Percentiles rank a stretch among this genome's conserved stretches.
Conservation (phyloP, 352 stramenopile species). For the Saprolegnia diclina region DNA sequence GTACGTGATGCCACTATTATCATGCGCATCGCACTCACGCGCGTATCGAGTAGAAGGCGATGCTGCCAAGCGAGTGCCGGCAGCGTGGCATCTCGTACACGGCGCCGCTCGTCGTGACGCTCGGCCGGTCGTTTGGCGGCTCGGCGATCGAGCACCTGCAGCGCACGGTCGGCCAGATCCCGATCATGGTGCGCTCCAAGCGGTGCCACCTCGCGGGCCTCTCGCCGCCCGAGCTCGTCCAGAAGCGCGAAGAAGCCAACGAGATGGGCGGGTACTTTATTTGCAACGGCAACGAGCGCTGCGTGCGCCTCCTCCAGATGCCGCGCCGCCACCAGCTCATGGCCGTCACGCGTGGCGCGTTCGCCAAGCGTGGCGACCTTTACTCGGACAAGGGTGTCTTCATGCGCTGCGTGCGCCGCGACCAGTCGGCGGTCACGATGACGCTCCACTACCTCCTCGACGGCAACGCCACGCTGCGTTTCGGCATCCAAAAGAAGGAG, state of each 20-base stretch:
- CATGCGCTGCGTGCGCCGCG: constrained; percentile 94
- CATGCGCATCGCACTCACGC: not conserved
- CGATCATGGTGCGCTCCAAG: constrained; percentile 97
- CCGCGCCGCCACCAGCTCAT: constrained; percentile 83
- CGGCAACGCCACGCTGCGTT: constrained; percentile 94
- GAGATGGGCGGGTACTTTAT: constrained; percentile 99
- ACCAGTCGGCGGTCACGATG: constrained; percentile 95
- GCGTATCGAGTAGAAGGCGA: constrained; percentile 41
- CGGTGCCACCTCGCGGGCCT: constrained; percentile 92
- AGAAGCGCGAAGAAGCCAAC: constrained; percentile 89
- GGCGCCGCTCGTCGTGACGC: constrained; percentile 89
- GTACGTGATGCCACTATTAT: constrained; percentile 16
- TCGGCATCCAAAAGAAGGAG: constrained; percentile 97
- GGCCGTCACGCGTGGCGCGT: constrained; percentile 95
- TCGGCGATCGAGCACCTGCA: constrained; percentile 82
- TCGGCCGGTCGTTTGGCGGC: constrained; percentile 73
- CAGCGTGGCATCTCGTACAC: constrained; percentile 96
- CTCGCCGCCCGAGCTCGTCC: constrained; percentile 80
- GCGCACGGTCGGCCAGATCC: constrained; percentile 90
- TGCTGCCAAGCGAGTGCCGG: constrained; percentile 93
- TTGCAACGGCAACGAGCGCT: constrained; percentile 98
- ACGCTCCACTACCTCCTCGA: constrained; percentile 98
- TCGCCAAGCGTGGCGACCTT: constrained; percentile 93
- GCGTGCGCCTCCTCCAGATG: constrained; percentile 96
- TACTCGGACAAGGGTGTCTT: constrained; percentile 97